These are phyloP conservation scores for Rhizopus stolonifer DNA, from an alignment of 371 early-diverging fungal genomes.

Conservation along the genomic window DNA sequence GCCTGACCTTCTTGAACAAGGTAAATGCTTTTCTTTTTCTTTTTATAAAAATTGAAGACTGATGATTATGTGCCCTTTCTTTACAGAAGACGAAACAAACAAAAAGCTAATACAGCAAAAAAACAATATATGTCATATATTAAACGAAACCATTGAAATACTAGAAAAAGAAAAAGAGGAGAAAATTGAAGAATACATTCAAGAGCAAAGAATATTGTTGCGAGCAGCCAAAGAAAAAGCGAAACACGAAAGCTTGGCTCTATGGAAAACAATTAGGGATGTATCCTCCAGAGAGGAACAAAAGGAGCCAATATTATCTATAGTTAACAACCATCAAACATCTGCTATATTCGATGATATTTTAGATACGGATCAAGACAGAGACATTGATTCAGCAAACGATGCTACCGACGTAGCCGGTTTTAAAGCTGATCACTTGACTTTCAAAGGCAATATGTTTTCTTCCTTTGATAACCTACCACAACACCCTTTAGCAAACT, in stretches of 20 bases:
- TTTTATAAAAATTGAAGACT: no score
- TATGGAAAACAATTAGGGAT: slow-evolving; percentile 37
- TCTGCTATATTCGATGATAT: no score
- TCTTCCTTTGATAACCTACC: no score
- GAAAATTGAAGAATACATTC: slow-evolving; percentile 25
- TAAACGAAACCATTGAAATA: slow-evolving; percentile 20
- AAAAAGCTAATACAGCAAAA: slow-evolving; percentile 25
- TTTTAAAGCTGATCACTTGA: no score
- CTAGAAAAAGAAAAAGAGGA: slow-evolving; percentile 25
- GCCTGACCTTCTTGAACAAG: slow-evolving; percentile 7
- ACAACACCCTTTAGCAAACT: slow-evolving; percentile 19
- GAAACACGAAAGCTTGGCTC: slow-evolving; percentile 22
- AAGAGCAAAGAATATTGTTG: slow-evolving; percentile 24
- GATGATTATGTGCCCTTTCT: no score
- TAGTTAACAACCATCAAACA: no score
- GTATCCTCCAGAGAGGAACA: no score
- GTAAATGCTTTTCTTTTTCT: neutral
- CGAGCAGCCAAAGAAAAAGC: slow-evolving; percentile 20
- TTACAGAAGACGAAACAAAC: neutral
- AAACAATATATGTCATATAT: slow-evolving; percentile 16
- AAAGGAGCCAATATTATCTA: no score
- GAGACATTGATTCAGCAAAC: no score
- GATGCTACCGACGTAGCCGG: no score
- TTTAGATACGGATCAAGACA: no score
- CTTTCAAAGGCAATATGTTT: no score